Evolutionary conservation across 2,329 filamentous ascomycete species (phyloP), one percentile per base, ranked within the genome.

Genomic region (Sclerotinia minor): DNA sequence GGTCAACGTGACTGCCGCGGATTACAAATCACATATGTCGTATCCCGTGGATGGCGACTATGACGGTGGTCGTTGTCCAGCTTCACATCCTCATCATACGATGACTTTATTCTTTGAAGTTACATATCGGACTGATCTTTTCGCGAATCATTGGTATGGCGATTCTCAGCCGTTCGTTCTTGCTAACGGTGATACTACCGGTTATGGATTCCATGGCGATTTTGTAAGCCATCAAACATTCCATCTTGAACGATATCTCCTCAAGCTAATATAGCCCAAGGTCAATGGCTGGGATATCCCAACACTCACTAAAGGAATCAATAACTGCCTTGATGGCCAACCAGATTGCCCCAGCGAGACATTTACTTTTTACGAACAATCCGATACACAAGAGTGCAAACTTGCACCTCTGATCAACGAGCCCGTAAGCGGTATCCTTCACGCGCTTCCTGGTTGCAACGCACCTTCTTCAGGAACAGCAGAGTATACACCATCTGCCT

Each of bases 41-140:
- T 87, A 86, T 68, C 85, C 84, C 1, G 75, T 72, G 54, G 72
- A 67, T 32, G 72, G 72, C 1, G 44, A 68, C 13, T 77, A 73
- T 7, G 73, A 81, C 41, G 80, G 76, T 49, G 85, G 85, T 13
- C 68, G 71, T 7, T 87, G 85, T 71, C 85, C 84, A 0, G 32
- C 75, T 3, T 77, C 80, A 3, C 84, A 86, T 72, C 85, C 84
- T 0, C 80, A 82, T 15, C 84, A 84, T 66, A 78, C 87, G 44
- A 80, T 85, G 50, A 85, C 84, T 15, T 78, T 89, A 68, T 87
- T 89, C 77, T 86, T 82, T 73, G 86, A 88, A 76, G 81, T 86
- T 64, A 82, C 84, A 67, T 89, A 82, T 80, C 77, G 82, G 69
- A 84, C 84, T 0, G 80, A 84, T 84, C 68, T 78, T 87, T 50